Conservation (phyloP, 1,284 basidiomycete genomes). For the Singerocomus inundabilis region DNA sequence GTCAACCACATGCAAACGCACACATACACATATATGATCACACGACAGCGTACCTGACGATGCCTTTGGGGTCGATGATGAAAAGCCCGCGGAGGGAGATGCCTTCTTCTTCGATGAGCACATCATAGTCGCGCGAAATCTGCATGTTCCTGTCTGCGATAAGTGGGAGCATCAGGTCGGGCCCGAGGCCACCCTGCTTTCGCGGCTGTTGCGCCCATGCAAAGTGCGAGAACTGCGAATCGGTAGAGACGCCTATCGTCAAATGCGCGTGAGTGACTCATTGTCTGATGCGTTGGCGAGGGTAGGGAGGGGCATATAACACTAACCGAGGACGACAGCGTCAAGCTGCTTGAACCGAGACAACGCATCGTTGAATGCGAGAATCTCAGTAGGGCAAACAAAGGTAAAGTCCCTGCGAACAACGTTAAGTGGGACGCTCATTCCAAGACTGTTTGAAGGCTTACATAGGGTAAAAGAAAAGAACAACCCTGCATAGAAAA, state of each 20-base stretch:
- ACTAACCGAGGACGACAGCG: constrained; percentile 73
- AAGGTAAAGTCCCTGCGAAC: constrained; percentile 72
- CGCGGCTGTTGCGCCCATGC: constrained; percentile 82
- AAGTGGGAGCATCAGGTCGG: constrained; percentile 78
- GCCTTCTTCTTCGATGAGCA: constrained; percentile 83
- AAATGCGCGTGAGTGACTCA: background rate
- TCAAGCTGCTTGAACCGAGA: constrained; percentile 70
- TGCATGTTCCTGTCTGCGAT: constrained; percentile 70
- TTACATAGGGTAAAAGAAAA: constrained; percentile 82
- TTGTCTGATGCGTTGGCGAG: background rate
- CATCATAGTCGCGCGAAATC: constrained; percentile 77
- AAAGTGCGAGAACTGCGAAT: constrained; percentile 86
- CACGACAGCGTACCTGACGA: constrained; percentile 65
- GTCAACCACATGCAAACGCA: too few relatives aligned
- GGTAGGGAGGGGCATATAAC: too few relatives aligned
- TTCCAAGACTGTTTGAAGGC: constrained; percentile 27
- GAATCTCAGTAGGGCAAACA: constrained; percentile 91
- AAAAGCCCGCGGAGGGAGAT: constrained; percentile 85
- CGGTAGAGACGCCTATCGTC: constrained; percentile 77
- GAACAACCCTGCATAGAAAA: constrained; percentile 62
- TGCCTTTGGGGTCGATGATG: constrained; percentile 87
- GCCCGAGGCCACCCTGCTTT: constrained; percentile 84
- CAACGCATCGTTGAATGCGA: constrained; percentile 88
- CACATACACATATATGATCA: too few relatives aligned
- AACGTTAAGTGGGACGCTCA: background rate